Percentiles rank a stretch among this genome's conserved stretches.
phyloP scores from a whole-genome alignment of 345 rosid species.

The Trapa bicornis region DNA sequence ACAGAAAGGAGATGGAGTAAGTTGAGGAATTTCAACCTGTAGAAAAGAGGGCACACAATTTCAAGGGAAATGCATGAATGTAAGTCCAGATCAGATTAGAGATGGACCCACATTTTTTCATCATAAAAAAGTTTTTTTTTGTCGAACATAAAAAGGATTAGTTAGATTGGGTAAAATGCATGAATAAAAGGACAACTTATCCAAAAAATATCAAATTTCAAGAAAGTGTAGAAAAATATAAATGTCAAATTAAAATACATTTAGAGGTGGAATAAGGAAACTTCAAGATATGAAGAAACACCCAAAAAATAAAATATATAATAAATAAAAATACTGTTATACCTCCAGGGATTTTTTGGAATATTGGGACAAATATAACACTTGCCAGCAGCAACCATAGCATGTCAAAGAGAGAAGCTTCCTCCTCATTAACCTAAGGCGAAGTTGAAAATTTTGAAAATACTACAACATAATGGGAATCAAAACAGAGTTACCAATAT shows the following conservation, averaged over 20 bases:
- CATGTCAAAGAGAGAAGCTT: conserved; percentile 85
- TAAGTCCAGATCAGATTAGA: background rate
- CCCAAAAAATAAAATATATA: no score
- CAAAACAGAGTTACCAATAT: conserved; percentile 5
- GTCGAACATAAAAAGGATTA: background rate
- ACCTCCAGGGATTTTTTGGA: conserved; percentile 99
- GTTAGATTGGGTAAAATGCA: background rate
- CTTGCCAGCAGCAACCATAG: conserved; percentile 90
- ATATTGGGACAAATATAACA: conserved; percentile 90
- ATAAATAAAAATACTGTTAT: conserved; percentile 12
- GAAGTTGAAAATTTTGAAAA: conserved; percentile 8
- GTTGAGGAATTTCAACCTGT: no score
- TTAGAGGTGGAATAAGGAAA: background rate
- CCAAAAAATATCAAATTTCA: background rate
- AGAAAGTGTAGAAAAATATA: background rate
- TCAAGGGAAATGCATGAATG: background rate
- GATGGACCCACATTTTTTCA: background rate
- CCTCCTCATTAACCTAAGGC: conserved; percentile 86
- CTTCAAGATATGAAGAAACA: background rate
- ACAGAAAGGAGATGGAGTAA: no score
- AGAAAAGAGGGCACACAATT: background rate
- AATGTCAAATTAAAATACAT: background rate
- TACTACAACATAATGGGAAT: conserved; percentile 2
- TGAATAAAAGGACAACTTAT: no score
- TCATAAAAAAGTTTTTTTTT: background rate